Percentiles rank a stretch among this genome's conserved stretches.
These are phyloP conservation scores for Acidiella bohemica DNA, from an alignment of 495 filamentous ascomycete genomes.

Conservation along the genomic window DNA sequence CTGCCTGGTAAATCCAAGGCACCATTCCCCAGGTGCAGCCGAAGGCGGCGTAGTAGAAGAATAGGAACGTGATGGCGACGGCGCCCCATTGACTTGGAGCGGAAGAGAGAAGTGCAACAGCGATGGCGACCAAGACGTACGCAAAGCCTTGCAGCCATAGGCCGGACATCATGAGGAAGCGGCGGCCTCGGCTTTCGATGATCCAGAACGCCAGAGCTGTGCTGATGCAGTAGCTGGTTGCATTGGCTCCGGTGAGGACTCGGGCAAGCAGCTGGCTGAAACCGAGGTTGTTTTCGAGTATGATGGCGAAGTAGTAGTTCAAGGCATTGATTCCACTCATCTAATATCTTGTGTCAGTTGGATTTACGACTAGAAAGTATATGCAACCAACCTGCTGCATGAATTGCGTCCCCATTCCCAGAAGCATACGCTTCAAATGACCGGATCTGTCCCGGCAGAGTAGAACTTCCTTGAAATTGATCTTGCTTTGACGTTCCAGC, in stretches of 20 bases:
- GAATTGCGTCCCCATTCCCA: constrained; percentile 2
- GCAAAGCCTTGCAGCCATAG: constrained; percentile 14
- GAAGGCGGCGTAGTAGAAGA: constrained; percentile 28
- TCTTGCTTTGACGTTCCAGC: constrained; percentile 3
- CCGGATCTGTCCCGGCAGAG: constrained; percentile 1
- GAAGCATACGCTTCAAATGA: constrained; percentile 3
- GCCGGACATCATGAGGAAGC: constrained; percentile 9
- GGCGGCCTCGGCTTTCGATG: constrained; percentile 1
- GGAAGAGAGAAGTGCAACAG: constrained; percentile 14
- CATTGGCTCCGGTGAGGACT: constrained; percentile 4
- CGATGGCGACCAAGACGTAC: constrained; percentile 25
- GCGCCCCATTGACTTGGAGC: constrained; percentile 13
- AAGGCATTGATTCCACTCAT: constrained; percentile 4
- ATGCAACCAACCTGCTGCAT: too few relatives aligned
- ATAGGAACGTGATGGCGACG: constrained; percentile 28
- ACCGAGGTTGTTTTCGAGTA: neutral
- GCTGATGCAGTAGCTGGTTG: constrained; percentile 4
- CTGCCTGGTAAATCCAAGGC: constrained; percentile 33
- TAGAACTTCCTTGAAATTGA: constrained; percentile 3
- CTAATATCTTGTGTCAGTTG: neutral
- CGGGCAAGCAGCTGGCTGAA: constrained; percentile 1
- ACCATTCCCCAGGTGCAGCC: constrained; percentile 25
- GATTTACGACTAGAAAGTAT: too few relatives aligned
- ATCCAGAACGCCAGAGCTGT: constrained; percentile 3
- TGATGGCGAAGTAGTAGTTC: constrained; percentile 8